phyloP scores from a whole-genome alignment of 352 stramenopile species.

The Saprolegnia parasitica region DNA sequence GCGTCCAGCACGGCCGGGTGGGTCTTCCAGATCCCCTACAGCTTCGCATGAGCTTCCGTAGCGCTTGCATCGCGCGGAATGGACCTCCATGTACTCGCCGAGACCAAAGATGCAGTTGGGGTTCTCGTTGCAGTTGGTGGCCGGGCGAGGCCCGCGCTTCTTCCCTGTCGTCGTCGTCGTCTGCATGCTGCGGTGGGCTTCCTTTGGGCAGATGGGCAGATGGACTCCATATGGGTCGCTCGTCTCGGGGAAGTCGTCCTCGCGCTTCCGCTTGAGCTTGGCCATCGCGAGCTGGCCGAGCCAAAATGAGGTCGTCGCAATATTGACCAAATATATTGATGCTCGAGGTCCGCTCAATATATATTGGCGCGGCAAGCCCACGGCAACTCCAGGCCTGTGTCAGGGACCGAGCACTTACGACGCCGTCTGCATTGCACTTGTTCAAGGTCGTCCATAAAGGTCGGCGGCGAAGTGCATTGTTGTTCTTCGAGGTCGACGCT shows the following conservation, averaged over 20 bases:
- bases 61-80: neutral
- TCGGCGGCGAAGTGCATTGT: too few species aligned
- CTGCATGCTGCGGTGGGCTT: constrained; percentile 56
- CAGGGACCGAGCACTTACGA: too few species aligned
- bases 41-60: neutral
- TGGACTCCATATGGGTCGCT: constrained; percentile 54
- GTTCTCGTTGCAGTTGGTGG: constrained; percentile 74
- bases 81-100: constrained; percentile 62
- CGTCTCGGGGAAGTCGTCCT: constrained; percentile 35
- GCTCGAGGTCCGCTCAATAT: neutral
- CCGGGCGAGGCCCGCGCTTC: constrained; percentile 32
- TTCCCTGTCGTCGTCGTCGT: constrained; percentile 43
- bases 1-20: constrained; percentile 47
- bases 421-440: too few species aligned
- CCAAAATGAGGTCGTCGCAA: neutral
- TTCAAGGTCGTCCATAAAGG: too few species aligned
- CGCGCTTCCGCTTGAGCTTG: constrained; percentile 40
- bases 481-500: too few species aligned
- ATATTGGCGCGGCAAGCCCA: neutral
- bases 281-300: neutral
- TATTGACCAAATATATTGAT: constrained; percentile 14
- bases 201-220: constrained; percentile 32
- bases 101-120: constrained; percentile 84
- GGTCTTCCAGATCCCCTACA: constrained; percentile 62
- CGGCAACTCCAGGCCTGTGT: too few species aligned